A percentile compares a stretch with the other conserved stretches of the same genome.
Evolutionary conservation across 371 early-diverging fungal genomes (phyloP).

Genomic region (Mucor saturninus): DNA sequence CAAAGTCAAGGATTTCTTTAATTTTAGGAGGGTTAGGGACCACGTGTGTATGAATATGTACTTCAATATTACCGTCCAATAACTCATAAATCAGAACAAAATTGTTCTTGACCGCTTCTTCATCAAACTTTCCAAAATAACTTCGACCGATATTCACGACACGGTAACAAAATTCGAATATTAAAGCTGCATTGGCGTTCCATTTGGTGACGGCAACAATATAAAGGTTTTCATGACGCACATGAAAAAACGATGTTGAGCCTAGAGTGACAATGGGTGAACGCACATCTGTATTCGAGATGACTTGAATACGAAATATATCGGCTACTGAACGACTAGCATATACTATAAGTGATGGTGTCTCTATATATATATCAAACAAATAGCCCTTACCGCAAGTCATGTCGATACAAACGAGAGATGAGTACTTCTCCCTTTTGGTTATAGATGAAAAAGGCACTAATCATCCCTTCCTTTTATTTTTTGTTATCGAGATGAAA

Average conservation of each 20-base stretch:
- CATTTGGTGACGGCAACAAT: constrained; percentile 85
- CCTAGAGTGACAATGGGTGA: constrained; percentile 93
- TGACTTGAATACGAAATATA: constrained; percentile 95
- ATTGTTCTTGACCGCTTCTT: constrained; percentile 89
- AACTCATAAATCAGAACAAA: constrained; percentile 92
- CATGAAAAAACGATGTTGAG: constrained; percentile 86
- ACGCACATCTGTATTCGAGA: constrained; percentile 87
- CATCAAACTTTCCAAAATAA: constrained; percentile 90
- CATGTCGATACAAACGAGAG: constrained; percentile 92
- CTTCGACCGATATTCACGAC: constrained; percentile 74
- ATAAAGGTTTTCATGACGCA: constrained; percentile 88
- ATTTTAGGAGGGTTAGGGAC: background rate
- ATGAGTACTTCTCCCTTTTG: constrained; percentile 98
- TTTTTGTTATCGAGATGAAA: constrained; percentile 11
- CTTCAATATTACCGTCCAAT: constrained; percentile 73
- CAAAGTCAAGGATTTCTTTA: constrained; percentile 91
- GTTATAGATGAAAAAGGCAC: constrained; percentile 93
- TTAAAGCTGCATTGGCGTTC: constrained; percentile 84
- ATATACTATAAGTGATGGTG: background rate
- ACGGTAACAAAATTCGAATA: constrained; percentile 87
- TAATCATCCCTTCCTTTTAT: constrained; percentile 62
- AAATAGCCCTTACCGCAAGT: constrained; percentile 81
- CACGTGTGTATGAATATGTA: background rate
- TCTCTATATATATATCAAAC: background rate
- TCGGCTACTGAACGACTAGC: constrained; percentile 92